These are phyloP conservation scores for Nidula microcarpa DNA, from an alignment of 768 basidiomycete genomes.

Conservation along the genomic window DNA sequence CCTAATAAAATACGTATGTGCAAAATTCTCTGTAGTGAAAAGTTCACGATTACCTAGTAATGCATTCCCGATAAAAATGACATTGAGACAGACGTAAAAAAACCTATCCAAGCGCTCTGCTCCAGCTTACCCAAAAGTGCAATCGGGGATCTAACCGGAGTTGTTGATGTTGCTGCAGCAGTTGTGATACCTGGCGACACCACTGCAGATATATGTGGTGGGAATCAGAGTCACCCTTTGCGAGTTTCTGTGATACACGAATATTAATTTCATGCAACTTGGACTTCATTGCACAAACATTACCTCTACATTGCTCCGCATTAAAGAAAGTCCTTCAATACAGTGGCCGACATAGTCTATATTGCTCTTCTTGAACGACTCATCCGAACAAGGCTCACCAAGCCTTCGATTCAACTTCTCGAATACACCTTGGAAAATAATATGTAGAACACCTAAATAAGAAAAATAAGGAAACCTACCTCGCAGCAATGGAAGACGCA, in stretches of 20 bases:
- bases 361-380: not conserved
- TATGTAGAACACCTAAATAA: not conserved
- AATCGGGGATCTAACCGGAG: constrained; percentile 28
- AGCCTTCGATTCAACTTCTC: not conserved
- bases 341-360: constrained; percentile 6
- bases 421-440: not conserved
- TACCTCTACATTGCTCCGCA: constrained; percentile 25
- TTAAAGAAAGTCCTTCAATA: constrained; percentile 30
- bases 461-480: constrained; percentile 7
- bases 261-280: not conserved
- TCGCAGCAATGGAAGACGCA: constrained; percentile 29
- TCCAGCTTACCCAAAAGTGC: constrained; percentile 26
- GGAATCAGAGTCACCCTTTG: not conserved
- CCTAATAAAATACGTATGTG: too few relatives aligned
- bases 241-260: constrained; percentile 10
- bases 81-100: too few relatives aligned
- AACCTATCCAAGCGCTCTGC: constrained; percentile 1
- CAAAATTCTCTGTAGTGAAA: too few relatives aligned
- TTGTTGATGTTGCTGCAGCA: constrained; percentile 22
- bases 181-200: constrained; percentile 25
- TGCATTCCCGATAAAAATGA: too few relatives aligned
- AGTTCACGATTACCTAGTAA: too few relatives aligned
- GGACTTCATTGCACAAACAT: not conserved
- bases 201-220: constrained; percentile 24
- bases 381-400: not conserved